Conservation (phyloP, 768 basidiomycete species). For the Mrakia blollopis region DNA sequence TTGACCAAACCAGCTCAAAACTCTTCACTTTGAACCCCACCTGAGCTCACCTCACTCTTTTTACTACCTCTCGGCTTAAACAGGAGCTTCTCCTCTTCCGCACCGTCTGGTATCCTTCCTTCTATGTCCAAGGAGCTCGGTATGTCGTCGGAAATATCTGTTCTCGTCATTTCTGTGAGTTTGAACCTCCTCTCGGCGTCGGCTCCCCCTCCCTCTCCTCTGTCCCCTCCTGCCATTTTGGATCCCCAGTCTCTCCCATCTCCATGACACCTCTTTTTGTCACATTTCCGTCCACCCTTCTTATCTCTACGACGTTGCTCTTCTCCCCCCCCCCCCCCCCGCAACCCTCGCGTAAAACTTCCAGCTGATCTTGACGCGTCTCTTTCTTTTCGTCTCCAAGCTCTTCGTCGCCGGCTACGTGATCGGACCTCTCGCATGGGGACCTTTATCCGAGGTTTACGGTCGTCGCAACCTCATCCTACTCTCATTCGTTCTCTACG, state of each 20-base stretch:
- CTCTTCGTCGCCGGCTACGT: slow-evolving; percentile 34
- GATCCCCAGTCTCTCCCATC: too few relatives aligned
- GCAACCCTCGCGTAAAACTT: neutral
- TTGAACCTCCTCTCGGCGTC: neutral
- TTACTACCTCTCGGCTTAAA: neutral
- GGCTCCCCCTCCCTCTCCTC: too few relatives aligned
- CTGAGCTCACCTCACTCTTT: neutral
- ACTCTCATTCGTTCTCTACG: slow-evolving; percentile 42
- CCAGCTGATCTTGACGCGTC: neutral
- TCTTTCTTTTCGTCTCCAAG: neutral
- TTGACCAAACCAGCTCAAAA: too few relatives aligned
- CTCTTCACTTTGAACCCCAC: too few relatives aligned
- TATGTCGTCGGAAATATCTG: slow-evolving; percentile 21
- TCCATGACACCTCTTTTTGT: too few relatives aligned
- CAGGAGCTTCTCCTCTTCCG: slow-evolving; percentile 34
- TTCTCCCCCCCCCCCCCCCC: too few relatives aligned
- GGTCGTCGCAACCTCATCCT: slow-evolving; percentile 47
- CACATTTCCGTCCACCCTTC: neutral
- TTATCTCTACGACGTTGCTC: neutral
- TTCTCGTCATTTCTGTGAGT: slow-evolving; percentile 32
- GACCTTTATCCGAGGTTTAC: slow-evolving; percentile 39
- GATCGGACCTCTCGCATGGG: slow-evolving; percentile 42
- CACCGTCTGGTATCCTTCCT: slow-evolving; percentile 31
- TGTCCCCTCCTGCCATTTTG: too few relatives aligned
- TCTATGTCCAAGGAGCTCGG: slow-evolving; percentile 17